A percentile compares a stretch with the other conserved stretches of the same genome.
Conservation (phyloP, 495 filamentous ascomycete genomes). For the Penicillium atrosanguineum region DNA sequence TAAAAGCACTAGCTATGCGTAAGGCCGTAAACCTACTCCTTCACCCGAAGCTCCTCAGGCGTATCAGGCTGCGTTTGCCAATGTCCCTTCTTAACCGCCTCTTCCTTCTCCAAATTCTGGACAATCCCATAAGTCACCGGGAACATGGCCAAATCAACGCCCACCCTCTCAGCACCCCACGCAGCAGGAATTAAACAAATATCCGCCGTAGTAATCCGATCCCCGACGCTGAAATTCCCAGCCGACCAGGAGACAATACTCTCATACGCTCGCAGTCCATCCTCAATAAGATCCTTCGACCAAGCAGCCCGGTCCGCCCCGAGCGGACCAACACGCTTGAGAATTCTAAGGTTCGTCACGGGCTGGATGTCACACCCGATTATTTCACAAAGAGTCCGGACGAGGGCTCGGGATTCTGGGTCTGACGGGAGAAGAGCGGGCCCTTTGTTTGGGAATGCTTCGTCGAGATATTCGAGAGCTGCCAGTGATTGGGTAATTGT, state of each 20-base stretch:
- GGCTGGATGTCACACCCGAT: slow-evolving; percentile 51
- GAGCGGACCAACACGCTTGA: slow-evolving; percentile 40
- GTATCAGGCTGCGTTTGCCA: slow-evolving; percentile 49
- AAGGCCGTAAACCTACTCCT: not conserved
- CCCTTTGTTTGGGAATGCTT: slow-evolving; percentile 31
- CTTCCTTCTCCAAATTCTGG: slow-evolving; percentile 32
- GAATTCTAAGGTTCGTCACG: slow-evolving; percentile 46
- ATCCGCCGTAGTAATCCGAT: slow-evolving; percentile 51
- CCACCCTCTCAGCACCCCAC: slow-evolving; percentile 48
- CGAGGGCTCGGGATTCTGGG: slow-evolving; percentile 31
- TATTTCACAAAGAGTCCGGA: slow-evolving; percentile 44
- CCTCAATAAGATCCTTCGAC: slow-evolving; percentile 39
- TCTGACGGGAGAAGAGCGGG: slow-evolving; percentile 39
- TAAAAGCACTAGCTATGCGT: not conserved
- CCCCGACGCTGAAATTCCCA: slow-evolving; percentile 49
- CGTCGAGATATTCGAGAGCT: slow-evolving; percentile 54
- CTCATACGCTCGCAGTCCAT: slow-evolving; percentile 51
- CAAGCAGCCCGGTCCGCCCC: slow-evolving; percentile 35
- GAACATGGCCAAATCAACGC: slow-evolving; percentile 42
- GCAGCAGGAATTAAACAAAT: slow-evolving; percentile 50
- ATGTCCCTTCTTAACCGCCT: slow-evolving; percentile 41
- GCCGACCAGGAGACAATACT: slow-evolving; percentile 26
- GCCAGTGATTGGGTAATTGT: slow-evolving; percentile 51
- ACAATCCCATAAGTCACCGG: slow-evolving; percentile 40
- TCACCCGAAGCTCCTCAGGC: slow-evolving; percentile 41